Evolutionary conservation across 169 alveolate genomes (phyloP).

Genomic region (Plasmodium gaboni): DNA sequence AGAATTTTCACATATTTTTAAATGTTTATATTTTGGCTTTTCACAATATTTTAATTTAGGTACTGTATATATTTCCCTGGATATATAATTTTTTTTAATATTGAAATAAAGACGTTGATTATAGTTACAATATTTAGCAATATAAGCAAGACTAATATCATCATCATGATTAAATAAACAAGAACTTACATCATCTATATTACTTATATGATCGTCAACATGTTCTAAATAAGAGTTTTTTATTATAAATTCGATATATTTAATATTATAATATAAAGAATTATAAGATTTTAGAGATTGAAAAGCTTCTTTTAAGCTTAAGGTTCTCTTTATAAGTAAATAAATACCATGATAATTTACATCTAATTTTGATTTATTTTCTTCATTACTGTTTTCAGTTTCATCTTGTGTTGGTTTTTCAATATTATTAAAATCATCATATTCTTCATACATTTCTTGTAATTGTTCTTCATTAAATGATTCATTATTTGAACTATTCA

Average conservation of each 20-base stretch:
- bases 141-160: conserved; percentile 8
- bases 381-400: neutral
- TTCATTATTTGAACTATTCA: neutral
- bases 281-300: neutral
- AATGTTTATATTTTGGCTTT: conserved; percentile 4
- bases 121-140: conserved; percentile 49
- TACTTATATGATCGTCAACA: conserved; percentile 50
- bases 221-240: conserved; percentile 20
- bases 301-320: conserved; percentile 26
- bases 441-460: conserved; percentile 2
- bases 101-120: conserved; percentile 27
- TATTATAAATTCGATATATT: conserved; percentile 53
- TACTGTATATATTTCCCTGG: conserved; percentile 6
- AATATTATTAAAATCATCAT: neutral
- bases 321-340: conserved; percentile 15
- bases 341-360: conserved; percentile 35
- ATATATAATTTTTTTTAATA: conserved; percentile 32
- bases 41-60: conserved; percentile 5
- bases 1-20: conserved; percentile 53
- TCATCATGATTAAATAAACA: conserved; percentile 43
- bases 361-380: neutral
- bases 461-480: neutral
- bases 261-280: neutral
- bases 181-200: conserved; percentile 5
- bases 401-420: neutral